Percentiles rank a stretch among this genome's conserved stretches.
phyloP scores from a whole-genome alignment of 345 rosid genomes.

The Eucalyptus urophylla region DNA sequence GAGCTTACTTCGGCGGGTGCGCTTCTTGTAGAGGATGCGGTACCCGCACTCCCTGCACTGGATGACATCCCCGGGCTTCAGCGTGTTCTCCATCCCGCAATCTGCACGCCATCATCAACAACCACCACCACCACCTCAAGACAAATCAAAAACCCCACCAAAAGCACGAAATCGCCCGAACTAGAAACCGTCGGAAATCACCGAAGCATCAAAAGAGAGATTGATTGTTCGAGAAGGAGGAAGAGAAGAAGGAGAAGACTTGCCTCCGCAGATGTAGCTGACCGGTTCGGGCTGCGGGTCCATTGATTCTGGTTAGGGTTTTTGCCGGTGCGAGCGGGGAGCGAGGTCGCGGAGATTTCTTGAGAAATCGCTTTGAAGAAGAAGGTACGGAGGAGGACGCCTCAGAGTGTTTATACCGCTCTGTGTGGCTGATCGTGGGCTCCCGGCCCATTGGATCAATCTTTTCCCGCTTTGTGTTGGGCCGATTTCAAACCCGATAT shows the following conservation, averaged over 20 bases:
- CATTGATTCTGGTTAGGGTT: conserved; percentile 14
- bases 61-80: conserved; percentile 80
- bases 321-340: neutral
- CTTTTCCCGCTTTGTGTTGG: neutral
- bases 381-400: neutral
- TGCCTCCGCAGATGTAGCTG: conserved; percentile 83
- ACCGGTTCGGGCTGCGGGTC: conserved; percentile 86
- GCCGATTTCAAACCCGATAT: neutral
- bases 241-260: neutral
- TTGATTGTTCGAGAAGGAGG: neutral
- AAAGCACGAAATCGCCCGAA: neutral
- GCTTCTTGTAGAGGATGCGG: conserved; percentile 89
- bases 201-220: neutral
- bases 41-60: conserved; percentile 94
- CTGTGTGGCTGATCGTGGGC: neutral
- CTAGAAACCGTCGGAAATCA: fast-evolving
- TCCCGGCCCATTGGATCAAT: neutral
- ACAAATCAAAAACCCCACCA: neutral
- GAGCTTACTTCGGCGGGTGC: conserved; percentile 73
- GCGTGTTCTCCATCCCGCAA: conserved; percentile 72
- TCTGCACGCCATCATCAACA: conserved; percentile 8
- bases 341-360: neutral
- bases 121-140: neutral
- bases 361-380: neutral
- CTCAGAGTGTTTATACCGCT: neutral